Conservation (phyloP, 352 stramenopile species). For the Globisporangium irregulare region DNA sequence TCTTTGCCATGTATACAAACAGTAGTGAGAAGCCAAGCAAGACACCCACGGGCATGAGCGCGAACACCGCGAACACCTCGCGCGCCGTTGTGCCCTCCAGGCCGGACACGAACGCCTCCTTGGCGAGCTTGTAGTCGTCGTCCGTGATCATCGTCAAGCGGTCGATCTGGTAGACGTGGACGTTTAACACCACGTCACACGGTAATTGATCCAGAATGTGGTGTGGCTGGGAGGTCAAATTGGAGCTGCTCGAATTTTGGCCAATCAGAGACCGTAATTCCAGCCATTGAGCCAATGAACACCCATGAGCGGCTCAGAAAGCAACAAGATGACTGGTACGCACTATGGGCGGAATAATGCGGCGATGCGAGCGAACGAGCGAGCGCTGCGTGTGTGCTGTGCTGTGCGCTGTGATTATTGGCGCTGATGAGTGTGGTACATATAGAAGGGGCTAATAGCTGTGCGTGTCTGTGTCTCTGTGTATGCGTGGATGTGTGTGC, state of each 20-base stretch:
- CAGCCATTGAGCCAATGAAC: slow-evolving; percentile 31
- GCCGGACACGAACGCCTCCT: slow-evolving; percentile 77
- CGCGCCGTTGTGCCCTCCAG: slow-evolving; percentile 62
- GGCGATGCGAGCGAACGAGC: neutral
- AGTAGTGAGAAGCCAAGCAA: neutral
- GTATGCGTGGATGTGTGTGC: slow-evolving; percentile 1
- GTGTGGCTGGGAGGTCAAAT: neutral
- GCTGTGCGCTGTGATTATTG: neutral
- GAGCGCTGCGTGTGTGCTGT: neutral
- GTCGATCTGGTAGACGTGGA: neutral
- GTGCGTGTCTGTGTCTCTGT: slow-evolving; percentile 4
- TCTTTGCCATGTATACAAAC: neutral
- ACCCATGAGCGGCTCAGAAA: slow-evolving; percentile 18
- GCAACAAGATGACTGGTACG: slow-evolving; percentile 61
- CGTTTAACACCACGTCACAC: slow-evolving; percentile 13
- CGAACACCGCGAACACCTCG: slow-evolving; percentile 78
- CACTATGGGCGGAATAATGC: slow-evolving; percentile 6
- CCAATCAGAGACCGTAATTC: slow-evolving; percentile 24
- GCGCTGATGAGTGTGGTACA: neutral
- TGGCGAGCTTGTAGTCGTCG: slow-evolving; percentile 81
- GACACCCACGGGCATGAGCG: slow-evolving; percentile 56
- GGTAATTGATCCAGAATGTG: neutral
- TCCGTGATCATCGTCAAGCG: slow-evolving; percentile 34
- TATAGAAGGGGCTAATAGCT: neutral
- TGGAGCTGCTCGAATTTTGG: slow-evolving; percentile 10